Evolutionary conservation across 2,329 filamentous ascomycete species (phyloP), one percentile per base, ranked within the genome.

Genomic region (Pestalotiopsis sp.): DNA sequence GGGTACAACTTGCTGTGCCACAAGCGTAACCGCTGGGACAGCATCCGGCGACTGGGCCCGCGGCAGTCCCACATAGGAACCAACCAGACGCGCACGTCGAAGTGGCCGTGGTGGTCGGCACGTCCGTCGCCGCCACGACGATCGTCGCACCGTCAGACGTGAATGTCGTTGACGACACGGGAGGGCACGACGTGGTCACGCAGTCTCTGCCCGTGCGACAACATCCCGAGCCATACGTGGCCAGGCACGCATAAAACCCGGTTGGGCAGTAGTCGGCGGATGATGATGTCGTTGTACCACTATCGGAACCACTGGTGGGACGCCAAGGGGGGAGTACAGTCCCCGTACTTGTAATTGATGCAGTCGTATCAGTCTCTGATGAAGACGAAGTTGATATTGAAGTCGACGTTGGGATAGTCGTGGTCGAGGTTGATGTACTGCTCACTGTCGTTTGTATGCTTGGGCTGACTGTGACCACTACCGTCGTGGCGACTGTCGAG

Each of bases 241-340:
- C 95, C 2, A 91, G 88, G 80, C 95, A 98, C 64, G 93, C 91
- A 80, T 98, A 98, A 84, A 95, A 98, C 2, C 95, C 95, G 0
- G 91, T 95, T 0, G 95, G 95, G 74, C 95, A 98, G 74, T 86
- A 84, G 39, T 80, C 80, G 17, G 78, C 73, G 1, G 83, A 77
- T 13, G 83, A 7, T 2, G 68, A 62, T 56, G 58, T 66, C 6
- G 31, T 20, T 81, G 80, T 5, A 79, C 77, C 6, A 77, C 73
- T 36, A 3, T 62, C 4, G 79, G 63, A 80, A 52, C 81, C 84
- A 4, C 81, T 80, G 60, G 77, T 78, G 27, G 77, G 73, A 6
- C 78, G 74, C 52, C 75, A 75, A 13, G 78, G 73, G 3, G 76
- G 75, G 20, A 78, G 74, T 14, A 83, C 82, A 36, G 80, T 80